Base-by-base conservation (phyloP, 1,139 yeast species). In the Debaryomyces udenii region DNA sequence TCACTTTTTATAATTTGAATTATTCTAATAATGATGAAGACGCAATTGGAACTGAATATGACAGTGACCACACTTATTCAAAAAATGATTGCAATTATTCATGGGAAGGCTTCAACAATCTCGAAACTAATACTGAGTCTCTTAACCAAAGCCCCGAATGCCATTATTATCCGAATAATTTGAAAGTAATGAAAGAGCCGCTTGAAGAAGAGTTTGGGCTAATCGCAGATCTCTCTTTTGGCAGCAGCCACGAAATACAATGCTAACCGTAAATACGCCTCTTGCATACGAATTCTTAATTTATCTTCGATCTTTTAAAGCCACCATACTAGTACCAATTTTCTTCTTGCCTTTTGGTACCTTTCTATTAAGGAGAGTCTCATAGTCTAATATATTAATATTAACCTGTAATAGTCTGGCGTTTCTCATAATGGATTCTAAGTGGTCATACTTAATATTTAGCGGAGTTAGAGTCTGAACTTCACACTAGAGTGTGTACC, bases 191-290 rank as follows among this genome's bases (percentile, higher is more conserved):
- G 7, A 39, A 40, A 17, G 45, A 37, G 22, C 41, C 43, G 9
- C 11, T 43, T 14, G 49, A 45, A 7, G 49, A 45, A 9, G 46
- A 43, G 10, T 44, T 27, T 27, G 39, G 40, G 4, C 4, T 45
- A 13, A 36, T 40, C 18, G 52, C 46, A 4, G 56, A 53, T 30
- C 35, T 46, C 6, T 52, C 57, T 1, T 51, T 51, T 30, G 56
- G 52, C 9, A 52, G 53, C 38, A 48, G 47, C 13, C 51, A 51
- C 13, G 56, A 49, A 38, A 47, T 53, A 22, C 48, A 41, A 40
- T 48, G 51, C 31, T 48, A 35, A 38, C 10, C 10, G 16, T 30
- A 27, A 30, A 26, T 26, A 10, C 28, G 28, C 22, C 22, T 6
- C 5, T 20, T 20, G 22, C 22, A 20, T 20, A 20, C 22, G 7